A percentile compares a stretch with the other conserved stretches of the same genome.
Conservation (phyloP, 2,329 filamentous ascomycete species). For the Aspergillus pseudotamarii region DNA sequence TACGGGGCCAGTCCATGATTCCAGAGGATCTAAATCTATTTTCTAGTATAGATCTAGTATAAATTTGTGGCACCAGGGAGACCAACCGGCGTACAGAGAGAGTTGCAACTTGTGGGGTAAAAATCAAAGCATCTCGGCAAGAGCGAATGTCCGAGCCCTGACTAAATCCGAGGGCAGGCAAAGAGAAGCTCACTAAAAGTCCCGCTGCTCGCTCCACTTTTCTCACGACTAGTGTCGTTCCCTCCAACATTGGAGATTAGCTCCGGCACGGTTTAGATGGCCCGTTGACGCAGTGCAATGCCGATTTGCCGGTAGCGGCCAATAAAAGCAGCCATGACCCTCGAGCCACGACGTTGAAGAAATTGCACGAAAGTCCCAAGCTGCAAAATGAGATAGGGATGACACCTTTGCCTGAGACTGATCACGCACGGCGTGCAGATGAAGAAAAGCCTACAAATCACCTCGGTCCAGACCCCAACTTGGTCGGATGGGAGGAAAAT, state of each 20-base stretch:
- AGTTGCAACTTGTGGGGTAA: background rate
- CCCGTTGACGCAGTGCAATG: background rate
- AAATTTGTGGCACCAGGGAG: background rate
- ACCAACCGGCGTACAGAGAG: background rate
- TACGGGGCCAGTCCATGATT: too few species aligned
- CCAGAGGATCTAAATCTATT: too few species aligned
- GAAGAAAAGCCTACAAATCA: background rate
- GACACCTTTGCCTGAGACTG: background rate
- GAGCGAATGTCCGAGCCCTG: background rate
- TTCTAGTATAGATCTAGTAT: background rate
- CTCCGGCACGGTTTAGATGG: background rate
- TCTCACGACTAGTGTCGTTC: background rate
- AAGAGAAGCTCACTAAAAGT: background rate
- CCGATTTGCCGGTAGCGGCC: background rate
- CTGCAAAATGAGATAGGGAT: background rate
- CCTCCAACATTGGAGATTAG: background rate
- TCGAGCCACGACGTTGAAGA: background rate
- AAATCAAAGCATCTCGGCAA: background rate
- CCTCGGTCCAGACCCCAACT: background rate
- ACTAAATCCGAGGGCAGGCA: background rate
- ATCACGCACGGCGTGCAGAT: background rate
- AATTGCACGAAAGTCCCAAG: background rate
- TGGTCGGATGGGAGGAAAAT: conserved; percentile 13
- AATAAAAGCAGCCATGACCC: background rate
- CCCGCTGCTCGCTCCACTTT: background rate